phyloP scores from a whole-genome alignment of 306 rosid genomes.

The Chamaecrista fasciculata region DNA sequence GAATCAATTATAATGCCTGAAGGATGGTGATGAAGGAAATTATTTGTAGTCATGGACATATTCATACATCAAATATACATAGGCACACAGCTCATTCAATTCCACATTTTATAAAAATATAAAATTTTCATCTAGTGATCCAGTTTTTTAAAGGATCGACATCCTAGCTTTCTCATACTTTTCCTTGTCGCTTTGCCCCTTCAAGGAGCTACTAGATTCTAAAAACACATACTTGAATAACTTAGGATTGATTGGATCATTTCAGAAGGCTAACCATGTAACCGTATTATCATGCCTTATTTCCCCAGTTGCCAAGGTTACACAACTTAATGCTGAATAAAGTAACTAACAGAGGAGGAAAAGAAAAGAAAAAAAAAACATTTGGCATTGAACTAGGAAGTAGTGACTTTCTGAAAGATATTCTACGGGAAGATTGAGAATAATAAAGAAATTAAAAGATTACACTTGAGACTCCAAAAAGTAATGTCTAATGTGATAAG shows the following conservation, averaged over 20 bases:
- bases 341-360: background rate
- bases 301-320: conserved; percentile 77
- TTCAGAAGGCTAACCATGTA: conserved; percentile 96
- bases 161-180: conserved; percentile 95
- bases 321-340: background rate
- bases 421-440: conserved; percentile 6
- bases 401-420: background rate
- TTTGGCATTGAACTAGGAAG: background rate
- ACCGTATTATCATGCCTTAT: conserved; percentile 83
- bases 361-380: background rate
- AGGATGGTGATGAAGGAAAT: conserved; percentile 14
- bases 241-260: conserved; percentile 86
- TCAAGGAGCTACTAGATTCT: conserved; percentile 91
- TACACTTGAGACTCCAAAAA: too few relatives aligned
- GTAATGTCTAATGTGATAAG: too few relatives aligned
- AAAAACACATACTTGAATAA: conserved; percentile 91
- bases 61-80: background rate
- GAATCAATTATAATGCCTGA: conserved; percentile 2
- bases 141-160: conserved; percentile 36
- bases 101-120: too few relatives aligned
- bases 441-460: conserved; percentile 70
- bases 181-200: conserved; percentile 98
- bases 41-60: too few relatives aligned
- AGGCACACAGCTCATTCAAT: too few relatives aligned
- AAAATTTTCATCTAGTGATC: too few relatives aligned